Evolutionary conservation across 2,329 filamentous ascomycete species (phyloP), one percentile per base, ranked within the genome.

Genomic region (Calonectria pteridis): DNA sequence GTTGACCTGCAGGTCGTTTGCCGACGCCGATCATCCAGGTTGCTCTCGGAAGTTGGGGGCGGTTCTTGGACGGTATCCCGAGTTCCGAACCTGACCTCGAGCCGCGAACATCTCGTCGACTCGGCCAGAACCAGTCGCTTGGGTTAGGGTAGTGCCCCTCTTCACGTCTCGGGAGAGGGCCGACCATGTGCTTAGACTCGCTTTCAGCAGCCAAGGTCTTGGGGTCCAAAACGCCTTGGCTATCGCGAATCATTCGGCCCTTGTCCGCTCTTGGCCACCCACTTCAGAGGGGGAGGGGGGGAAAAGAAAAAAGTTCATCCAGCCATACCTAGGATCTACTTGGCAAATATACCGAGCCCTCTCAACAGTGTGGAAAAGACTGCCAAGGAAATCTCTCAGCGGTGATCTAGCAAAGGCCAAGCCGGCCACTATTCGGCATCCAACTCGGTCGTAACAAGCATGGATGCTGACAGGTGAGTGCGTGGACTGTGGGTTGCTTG

Each of bases 21-120:
- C 69, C 69, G 51, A 62, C 51, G 63, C 29, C 51, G 63, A 71
- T 67, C 69, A 46, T 59, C 62, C 63, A 67, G 62, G 43, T 67
- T 71, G 50, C 23, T 62, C 7, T 66, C 69, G 51, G 46, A 63
- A 53, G 31, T 55, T 35, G 64, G 64, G 40, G 28, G 53, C 49
- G 29, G 29, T 23, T 26, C 31, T 29, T 33, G 28, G 14, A 16
- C 29, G 40, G 9, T 49, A 11, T 23, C 50, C 64, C 49, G 26
- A 40, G 59, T 53, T 33, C 58, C 67, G 46, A 26, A 43, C 33
- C 55, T 40, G 33, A 40, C 55, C 55, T 40, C 55, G 55, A 62
- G 55, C 37, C 55, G 55, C 55, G 55, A 62, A 62, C 55, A 62
- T 35, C 35, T 62, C 33, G 35, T 35, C n/a, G 55, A 62, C n/a